Base-by-base conservation (phyloP, 805 yeast genomes). In the Novakomyces olei region DNA sequence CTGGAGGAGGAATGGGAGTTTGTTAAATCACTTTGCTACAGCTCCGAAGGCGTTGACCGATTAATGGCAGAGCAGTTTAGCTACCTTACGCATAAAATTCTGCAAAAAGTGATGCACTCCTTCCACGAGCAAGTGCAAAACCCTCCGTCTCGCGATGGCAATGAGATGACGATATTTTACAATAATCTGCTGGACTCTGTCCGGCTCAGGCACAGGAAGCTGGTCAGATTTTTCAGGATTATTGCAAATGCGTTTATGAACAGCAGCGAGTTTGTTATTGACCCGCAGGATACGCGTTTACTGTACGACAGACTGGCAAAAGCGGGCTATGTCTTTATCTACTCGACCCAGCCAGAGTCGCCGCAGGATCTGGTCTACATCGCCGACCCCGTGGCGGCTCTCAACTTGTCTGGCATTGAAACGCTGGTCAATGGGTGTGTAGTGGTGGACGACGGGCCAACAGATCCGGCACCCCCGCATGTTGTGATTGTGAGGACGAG, bases 1-100 rank as follows among this genome's bases (percentile, higher is more conserved):
- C 57, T 88, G 31, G 91, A 80, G 44, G 67, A 62, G 34, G 77
- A 77, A 28, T 88, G 92, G 83, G 61, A 64, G 19, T 71, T 73
- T 42, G 57, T 88, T 41, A 76, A 67, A 42, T 70, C 71, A 42
- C 62, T 79, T 23, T 94, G 95, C 9, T 67, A 64, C 38, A 72
- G 65, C 42, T 64, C 88, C 19, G 81, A 76, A 27, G 76, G 79
- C 4, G 85, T 91, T 19, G 79, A 88, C 26, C 65, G 69, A 4
- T 71, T 74, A 10, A 70, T 85, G 34, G 88, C 93, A 0, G 73
- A 72, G 40, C 80, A 74, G 43, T 73, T 83, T 36, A 60, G 43
- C 30, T 61, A 55, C 4, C 53, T 88, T 29, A 68, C 80, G 0
- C 58, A 72, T 15, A 69, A 76, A 41, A 57, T 88, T 37, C 62